phyloP scores from a whole-genome alignment of 1,139 yeast species.

The Lizanozyma gosingica region DNA sequence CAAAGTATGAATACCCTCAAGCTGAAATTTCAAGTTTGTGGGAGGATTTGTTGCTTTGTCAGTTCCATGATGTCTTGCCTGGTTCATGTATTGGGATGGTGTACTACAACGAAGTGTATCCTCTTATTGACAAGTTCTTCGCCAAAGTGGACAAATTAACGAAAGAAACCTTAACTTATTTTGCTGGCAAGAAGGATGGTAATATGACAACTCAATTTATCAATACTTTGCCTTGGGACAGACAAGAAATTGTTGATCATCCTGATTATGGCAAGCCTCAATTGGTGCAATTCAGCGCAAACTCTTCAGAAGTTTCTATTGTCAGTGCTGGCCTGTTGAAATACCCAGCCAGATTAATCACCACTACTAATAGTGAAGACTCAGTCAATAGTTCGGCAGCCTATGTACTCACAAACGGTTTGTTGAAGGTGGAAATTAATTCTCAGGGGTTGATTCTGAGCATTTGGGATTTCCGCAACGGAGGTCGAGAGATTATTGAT shows the following conservation, averaged over 20 bases:
- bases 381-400: neutral
- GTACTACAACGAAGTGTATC: conserved; percentile 83
- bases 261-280: conserved; percentile 6
- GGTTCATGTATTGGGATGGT: conserved; percentile 96
- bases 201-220: conserved; percentile 17
- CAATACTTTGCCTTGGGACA: conserved; percentile 65
- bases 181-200: conserved; percentile 8
- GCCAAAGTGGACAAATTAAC: conserved; percentile 45
- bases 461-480: conserved; percentile 53
- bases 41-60: conserved; percentile 86
- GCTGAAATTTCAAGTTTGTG: conserved; percentile 61
- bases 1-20: conserved; percentile 60
- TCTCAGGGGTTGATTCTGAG: conserved; percentile 52
- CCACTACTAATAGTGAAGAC: neutral
- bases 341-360: neutral
- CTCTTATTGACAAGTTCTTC: conserved; percentile 57
- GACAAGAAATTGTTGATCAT: conserved; percentile 44
- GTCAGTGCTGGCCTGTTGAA: neutral
- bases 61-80: conserved; percentile 94
- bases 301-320: neutral
- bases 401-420: conserved; percentile 45
- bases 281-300: neutral
- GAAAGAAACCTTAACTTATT: conserved; percentile 34
- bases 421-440: conserved; percentile 48
- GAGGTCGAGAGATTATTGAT: conserved; percentile 63